Evolutionary conservation across 768 basidiomycete genomes (phyloP).

Genomic region (Tulasnella sp.): DNA sequence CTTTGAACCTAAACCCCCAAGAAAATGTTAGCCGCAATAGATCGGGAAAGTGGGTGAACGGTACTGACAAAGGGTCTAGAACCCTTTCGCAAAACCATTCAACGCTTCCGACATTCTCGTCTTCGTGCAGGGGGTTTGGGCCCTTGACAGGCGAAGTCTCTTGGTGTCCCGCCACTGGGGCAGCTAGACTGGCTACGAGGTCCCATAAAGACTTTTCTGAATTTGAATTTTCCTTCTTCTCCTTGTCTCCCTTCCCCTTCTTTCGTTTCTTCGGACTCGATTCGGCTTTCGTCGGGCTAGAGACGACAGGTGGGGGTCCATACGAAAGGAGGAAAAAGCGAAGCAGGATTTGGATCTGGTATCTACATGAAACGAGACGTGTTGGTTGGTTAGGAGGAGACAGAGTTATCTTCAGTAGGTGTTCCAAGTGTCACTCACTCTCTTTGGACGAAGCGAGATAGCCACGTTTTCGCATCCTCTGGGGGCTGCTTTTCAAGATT

Average conservation of each 20-base stretch:
- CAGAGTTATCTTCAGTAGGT: background rate
- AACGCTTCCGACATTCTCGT: background rate
- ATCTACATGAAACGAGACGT: background rate
- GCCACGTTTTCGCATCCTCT: background rate
- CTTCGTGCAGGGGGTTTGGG: background rate
- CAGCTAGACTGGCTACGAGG: background rate
- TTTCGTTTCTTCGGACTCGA: background rate
- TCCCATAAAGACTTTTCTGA: background rate
- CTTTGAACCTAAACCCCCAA: background rate
- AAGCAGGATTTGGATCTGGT: constrained; percentile 15
- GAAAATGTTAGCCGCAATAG: background rate
- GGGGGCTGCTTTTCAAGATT: background rate
- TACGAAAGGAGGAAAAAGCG: background rate
- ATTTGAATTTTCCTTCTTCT: background rate
- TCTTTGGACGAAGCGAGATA: background rate
- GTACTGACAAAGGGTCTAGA: background rate
- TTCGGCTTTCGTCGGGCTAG: background rate
- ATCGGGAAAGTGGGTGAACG: background rate
- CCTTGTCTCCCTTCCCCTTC: background rate
- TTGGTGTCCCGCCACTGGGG: background rate
- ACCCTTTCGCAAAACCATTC: constrained; percentile 17
- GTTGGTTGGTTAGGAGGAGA: background rate
- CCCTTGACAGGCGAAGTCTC: background rate
- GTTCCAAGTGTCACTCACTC: background rate
- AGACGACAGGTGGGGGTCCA: background rate